A percentile compares a stretch with the other conserved stretches of the same genome.
phyloP scores from a whole-genome alignment of 2,329 filamentous ascomycete species.

The Apiospora arundinis region DNA sequence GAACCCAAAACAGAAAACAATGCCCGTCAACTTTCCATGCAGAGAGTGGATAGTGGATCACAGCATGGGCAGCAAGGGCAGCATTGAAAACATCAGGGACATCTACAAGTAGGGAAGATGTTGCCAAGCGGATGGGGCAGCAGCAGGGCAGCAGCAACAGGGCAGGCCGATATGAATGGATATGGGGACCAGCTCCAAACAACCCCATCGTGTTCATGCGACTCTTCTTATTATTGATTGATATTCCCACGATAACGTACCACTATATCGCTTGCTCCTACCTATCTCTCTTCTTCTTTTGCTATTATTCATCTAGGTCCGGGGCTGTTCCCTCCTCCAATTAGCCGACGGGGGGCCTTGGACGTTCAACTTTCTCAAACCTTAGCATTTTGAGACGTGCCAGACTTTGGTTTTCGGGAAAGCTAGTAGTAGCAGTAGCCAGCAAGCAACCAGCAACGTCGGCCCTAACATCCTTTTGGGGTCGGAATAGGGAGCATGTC shows the following conservation, averaged over 20 bases:
- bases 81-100: constrained; percentile 12
- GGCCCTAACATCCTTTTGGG: not conserved
- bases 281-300: not conserved
- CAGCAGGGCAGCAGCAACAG: too few species aligned
- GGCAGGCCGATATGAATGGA: too few species aligned
- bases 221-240: not conserved
- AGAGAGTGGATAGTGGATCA: not conserved
- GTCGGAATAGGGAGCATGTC: not conserved
- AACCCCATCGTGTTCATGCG: constrained; percentile 7
- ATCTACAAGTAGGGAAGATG: too few species aligned
- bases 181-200: not conserved
- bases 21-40: not conserved
- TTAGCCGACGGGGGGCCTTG: not conserved
- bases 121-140: constrained; percentile 2
- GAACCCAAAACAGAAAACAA: not conserved
- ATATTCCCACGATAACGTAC: not conserved
- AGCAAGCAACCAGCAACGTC: constrained; percentile 3
- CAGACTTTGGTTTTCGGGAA: constrained; percentile 3
- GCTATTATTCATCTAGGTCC: not conserved
- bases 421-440: too few species aligned
- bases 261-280: not conserved
- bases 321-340: not conserved
- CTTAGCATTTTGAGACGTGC: constrained; percentile 8
- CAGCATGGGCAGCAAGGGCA: not conserved
- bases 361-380: not conserved